phyloP scores from a whole-genome alignment of 306 rosid species.

The Rosa rugosa region DNA sequence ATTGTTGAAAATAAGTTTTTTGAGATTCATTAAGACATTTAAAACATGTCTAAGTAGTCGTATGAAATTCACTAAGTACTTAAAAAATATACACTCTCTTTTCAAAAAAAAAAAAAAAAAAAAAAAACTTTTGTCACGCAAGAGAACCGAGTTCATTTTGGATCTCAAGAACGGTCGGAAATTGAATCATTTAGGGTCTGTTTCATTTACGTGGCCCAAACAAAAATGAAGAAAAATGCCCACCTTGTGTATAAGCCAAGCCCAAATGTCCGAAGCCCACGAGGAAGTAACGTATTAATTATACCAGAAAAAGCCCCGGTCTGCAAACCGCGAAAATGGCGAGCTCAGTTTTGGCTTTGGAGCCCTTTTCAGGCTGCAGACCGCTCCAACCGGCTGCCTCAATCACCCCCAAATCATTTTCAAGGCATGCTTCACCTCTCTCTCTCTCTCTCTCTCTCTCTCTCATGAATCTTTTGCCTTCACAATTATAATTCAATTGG shows the following conservation, averaged over 20 bases:
- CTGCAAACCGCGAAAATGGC: slow-evolving; percentile 25
- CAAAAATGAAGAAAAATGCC: background rate
- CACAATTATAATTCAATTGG: background rate
- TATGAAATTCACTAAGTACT: no score
- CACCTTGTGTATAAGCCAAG: background rate
- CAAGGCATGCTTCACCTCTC: slow-evolving; percentile 18
- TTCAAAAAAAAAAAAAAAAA: no score
- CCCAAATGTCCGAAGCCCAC: background rate
- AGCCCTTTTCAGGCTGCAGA: background rate
- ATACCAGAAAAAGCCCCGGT: background rate
- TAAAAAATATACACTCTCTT: no score
- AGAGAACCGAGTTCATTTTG: no score
- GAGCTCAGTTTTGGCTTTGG: slow-evolving; percentile 27
- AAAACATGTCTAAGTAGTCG: no score
- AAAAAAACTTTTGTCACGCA: no score
- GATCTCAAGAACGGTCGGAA: no score
- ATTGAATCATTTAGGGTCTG: no score
- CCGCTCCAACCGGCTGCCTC: background rate
- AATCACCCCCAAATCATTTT: background rate
- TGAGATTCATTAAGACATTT: no score
- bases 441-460: background rate
- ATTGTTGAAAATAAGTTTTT: no score
- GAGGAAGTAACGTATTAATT: background rate
- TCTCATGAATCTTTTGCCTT: background rate
- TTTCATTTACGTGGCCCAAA: no score